A percentile compares a stretch with the other conserved stretches of the same genome.
These are phyloP conservation scores for Collybiopsis confluens DNA, from an alignment of 768 basidiomycete genomes.

Conservation along the genomic window DNA sequence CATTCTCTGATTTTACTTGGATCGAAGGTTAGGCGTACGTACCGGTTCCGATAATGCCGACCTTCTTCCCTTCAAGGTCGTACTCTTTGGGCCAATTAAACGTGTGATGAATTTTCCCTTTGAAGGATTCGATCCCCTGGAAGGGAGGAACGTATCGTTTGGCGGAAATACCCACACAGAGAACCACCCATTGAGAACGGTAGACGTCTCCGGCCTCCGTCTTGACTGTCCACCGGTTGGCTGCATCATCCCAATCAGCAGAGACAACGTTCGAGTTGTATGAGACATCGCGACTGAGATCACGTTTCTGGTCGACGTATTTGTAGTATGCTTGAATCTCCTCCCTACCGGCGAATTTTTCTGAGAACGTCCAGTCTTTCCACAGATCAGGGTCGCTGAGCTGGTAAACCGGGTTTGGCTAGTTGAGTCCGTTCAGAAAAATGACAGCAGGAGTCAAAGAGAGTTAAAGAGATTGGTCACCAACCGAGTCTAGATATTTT, in stretches of 20 bases:
- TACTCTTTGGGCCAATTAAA: constrained; percentile 18
- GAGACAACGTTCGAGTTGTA: constrained; percentile 18
- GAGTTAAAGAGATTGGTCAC: no score
- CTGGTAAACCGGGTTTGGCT: constrained; percentile 19
- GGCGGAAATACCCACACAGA: constrained; percentile 20
- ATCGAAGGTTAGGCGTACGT: no score
- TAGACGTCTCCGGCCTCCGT: constrained; percentile 14
- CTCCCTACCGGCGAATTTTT: neutral
- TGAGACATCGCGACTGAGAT: constrained; percentile 18
- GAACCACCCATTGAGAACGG: constrained; percentile 15
- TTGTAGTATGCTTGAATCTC: constrained; percentile 20
- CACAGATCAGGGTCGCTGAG: constrained; percentile 19
- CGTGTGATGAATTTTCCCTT: constrained; percentile 20
- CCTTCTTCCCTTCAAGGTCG: constrained; percentile 19
- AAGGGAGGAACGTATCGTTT: constrained; percentile 17
- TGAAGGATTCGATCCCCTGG: constrained; percentile 18
- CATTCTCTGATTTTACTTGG: no score
- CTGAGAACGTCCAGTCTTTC: constrained; percentile 18
- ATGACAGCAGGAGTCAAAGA: no score
- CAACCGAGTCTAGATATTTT: no score
- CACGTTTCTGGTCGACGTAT: constrained; percentile 20
- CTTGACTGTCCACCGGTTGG: constrained; percentile 18
- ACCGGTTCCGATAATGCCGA: constrained; percentile 21
- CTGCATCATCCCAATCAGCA: constrained; percentile 17
- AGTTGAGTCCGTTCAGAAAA: constrained; percentile 4